phyloP scores from a whole-genome alignment of 2,329 filamentous ascomycete genomes.

The Nannizzia gypsea region DNA sequence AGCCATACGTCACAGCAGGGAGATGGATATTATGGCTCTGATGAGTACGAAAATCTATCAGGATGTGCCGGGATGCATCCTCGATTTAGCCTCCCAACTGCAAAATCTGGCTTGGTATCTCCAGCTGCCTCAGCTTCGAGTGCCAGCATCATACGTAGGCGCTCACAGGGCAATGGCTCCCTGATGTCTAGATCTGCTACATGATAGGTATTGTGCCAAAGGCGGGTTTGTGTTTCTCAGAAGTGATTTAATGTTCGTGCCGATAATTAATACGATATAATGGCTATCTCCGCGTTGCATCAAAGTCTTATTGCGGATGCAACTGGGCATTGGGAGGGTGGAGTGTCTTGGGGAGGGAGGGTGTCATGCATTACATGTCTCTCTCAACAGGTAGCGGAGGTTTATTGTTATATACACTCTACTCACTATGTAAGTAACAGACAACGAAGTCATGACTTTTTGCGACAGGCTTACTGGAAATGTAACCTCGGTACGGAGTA shows the following conservation, averaged over 20 bases:
- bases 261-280: too few species aligned
- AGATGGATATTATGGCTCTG: not conserved
- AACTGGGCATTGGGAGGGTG: too few species aligned
- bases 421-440: not conserved
- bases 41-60: not conserved
- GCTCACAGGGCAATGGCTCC: not conserved
- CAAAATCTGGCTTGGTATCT: conserved; percentile 5
- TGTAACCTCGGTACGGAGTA: too few species aligned
- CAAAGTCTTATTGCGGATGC: too few species aligned
- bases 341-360: too few species aligned
- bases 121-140: conserved; percentile 11
- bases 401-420: not conserved
- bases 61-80: not conserved
- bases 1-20: not conserved
- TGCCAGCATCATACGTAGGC: not conserved
- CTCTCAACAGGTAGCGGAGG: not conserved
- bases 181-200: not conserved
- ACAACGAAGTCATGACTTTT: not conserved
- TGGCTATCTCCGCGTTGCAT: not conserved
- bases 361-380: not conserved
- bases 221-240: too few species aligned
- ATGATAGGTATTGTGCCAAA: too few species aligned
- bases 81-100: not conserved
- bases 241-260: too few species aligned
- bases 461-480: not conserved